Base-by-base conservation (phyloP, 768 basidiomycete genomes). In the Rhodotorula babjevae region DNA sequence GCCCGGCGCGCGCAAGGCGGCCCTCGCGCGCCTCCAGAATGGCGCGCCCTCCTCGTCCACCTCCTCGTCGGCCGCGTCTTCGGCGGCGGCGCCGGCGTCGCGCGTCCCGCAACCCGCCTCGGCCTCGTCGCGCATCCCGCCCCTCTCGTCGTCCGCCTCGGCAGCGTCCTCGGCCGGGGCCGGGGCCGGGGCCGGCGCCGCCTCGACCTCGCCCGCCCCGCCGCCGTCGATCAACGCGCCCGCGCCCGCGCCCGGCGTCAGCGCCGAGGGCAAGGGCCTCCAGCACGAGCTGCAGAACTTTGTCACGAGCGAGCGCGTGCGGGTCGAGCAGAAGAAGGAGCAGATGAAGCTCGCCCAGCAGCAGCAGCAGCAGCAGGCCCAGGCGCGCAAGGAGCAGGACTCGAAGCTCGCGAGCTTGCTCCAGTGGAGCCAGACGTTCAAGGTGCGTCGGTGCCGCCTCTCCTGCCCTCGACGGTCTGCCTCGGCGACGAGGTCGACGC, bases 301-400 rank as follows among this genome's bases (percentile, higher is more conserved):
- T 78, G 93, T 99, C 49, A 89, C 89, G 2, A 88, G 87, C 76
- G 96, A 98, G 83, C 91, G 90, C 80, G 90, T 96, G 79, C 86
- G 91, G 63, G 82, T 96, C 68, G 89, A 90, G 58, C 89, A 92
- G 83, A 95, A 94, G 86, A 87, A 91, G 81, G 91, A 92, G 78
- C 89, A 90, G 23, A 33, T 72, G 12, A 19, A 50, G 68, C 36
- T 36, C 36, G 36, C 36, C 36, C 65, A 72, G 68, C 40, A 52
- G 23, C 23, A 62, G 44, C 55, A 42, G 44, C 60, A 61, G 60
- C 44, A 46, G 16, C 60, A 61, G 60, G 60, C 60, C 8, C 82
- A 94, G 58, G 87, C 88, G 63, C 94, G 93, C 85, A 90, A 85
- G 78, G 94, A 97, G 80, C 91, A 94, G 87, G 93, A 98, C 81